phyloP scores from a whole-genome alignment of 176 grass and related monocot genomes.

The Carex scoparia region DNA sequence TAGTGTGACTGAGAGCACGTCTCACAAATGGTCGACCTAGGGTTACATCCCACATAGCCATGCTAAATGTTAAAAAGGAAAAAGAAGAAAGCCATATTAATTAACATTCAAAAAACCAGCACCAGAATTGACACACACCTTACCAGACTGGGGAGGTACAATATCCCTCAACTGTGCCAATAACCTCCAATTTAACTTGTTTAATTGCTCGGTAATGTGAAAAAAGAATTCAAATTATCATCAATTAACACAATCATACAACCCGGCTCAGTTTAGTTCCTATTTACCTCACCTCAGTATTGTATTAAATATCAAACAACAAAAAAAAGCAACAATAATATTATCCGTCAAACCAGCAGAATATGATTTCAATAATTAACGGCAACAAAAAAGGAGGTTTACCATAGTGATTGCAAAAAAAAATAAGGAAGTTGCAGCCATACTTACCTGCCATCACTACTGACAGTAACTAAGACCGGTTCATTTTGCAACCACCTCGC shows the following conservation, averaged over 20 bases:
- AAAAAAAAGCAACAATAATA: conserved; percentile 15
- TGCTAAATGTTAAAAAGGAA: conserved; percentile 29
- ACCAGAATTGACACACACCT: background rate
- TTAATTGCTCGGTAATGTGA: conserved; percentile 25
- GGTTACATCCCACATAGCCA: conserved; percentile 92
- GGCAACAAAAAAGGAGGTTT: background rate
- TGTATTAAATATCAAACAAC: conserved; percentile 11
- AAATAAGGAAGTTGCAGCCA: background rate
- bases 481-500: conserved; percentile 70
- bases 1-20: conserved; percentile 60
- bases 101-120: background rate
- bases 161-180: background rate
- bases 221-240: background rate
- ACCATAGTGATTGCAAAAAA: background rate
- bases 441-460: conserved; percentile 76
- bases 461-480: conserved; percentile 75
- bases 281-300: background rate
- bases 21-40: conserved; percentile 77
- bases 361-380: background rate
- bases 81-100: background rate
- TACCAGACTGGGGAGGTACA: background rate
- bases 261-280: background rate
- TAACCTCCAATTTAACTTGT: background rate
- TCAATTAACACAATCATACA: background rate
- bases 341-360: background rate